phyloP scores from a whole-genome alignment of 2,329 filamentous ascomycete species.

The Anisogramma anomala region DNA sequence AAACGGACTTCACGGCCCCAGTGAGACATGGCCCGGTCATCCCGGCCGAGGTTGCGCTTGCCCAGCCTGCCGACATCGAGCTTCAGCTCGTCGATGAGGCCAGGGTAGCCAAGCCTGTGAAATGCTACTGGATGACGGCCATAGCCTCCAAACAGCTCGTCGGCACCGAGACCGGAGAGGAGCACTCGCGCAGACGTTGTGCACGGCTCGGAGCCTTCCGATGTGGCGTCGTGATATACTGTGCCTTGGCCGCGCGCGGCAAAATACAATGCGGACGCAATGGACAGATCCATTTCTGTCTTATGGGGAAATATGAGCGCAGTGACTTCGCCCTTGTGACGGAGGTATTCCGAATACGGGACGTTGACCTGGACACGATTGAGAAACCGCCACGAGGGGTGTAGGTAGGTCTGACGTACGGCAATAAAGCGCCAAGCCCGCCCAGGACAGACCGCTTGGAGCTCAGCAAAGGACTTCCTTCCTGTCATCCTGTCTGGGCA shows the following conservation, averaged over 20 bases:
- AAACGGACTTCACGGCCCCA: constrained; percentile 86
- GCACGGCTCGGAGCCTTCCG: constrained; percentile 31
- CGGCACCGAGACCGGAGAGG: constrained; percentile 84
- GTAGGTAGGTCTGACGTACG: constrained; percentile 30
- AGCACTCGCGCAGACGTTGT: constrained; percentile 67
- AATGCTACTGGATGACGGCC: constrained; percentile 72
- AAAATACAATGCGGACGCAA: constrained; percentile 89
- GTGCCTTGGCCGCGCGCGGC: constrained; percentile 62
- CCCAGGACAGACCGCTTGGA: constrained; percentile 54
- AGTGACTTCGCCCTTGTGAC: constrained; percentile 58
- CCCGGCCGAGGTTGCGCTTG: constrained; percentile 86
- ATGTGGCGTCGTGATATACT: constrained; percentile 24
- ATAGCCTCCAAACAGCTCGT: constrained; percentile 94
- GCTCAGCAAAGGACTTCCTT: constrained; percentile 65
- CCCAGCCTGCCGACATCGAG: constrained; percentile 78
- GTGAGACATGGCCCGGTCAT: constrained; percentile 81
- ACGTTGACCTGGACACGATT: constrained; percentile 52
- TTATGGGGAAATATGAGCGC: constrained; percentile 83
- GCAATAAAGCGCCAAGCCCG: constrained; percentile 75
- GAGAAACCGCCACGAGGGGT: constrained; percentile 5
- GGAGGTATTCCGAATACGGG: constrained; percentile 61
- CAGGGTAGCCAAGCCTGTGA: constrained; percentile 52
- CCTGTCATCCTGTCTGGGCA: constrained; percentile 89
- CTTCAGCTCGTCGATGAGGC: constrained; percentile 69
- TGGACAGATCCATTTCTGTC: constrained; percentile 97